Base-by-base conservation (phyloP, 108 stramenopile genomes). In the Cyclotella baltica region DNA sequence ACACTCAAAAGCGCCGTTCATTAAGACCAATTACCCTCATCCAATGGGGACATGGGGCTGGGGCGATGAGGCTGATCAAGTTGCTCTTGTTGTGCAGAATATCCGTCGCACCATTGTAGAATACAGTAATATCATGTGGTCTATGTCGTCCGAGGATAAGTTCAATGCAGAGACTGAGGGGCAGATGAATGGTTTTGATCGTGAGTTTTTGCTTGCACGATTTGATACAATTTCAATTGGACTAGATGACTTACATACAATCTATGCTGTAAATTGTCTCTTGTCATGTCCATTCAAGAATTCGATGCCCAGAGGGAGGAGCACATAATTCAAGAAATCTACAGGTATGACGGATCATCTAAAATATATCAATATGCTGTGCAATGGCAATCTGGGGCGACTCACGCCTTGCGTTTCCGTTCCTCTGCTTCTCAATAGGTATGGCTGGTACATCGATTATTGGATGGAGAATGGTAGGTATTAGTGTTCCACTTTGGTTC, bases 41-140 rank as follows among this genome's bases (percentile, higher is more conserved):
- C 43, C 33, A 25, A 40, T n/a, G 38, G 67, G 67, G 11, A 19
- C n/a, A 22, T 68, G 67, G 67, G 23, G 67, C n/a, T 68, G 67
- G 67, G 31, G 31, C 9, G 48, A 43, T 20, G 23, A 20, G 10
- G 67, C 31, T 15, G 67, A 68, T 68, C 67, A 68, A 36, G 67
- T 68, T 10, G 31, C 47, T 6, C 16, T 68, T 19, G 48, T 68
- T 36, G 31, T 68, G 8, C 36, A 22, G 43, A 68, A 34, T 25
- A 29, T 34, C 25, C 67, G 67, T 25, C 67, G 62, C 30, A 18
- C 53, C 53, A 18, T 55, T 8, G 53, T 55, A 18, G 53, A 55
- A 18, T 55, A 55, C 40, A 43, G 40, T 13, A 13, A 43, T 10
- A 43, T 43, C 40, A 43, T 43, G 10, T 43, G 40, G 40, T 13